A percentile compares a stretch with the other conserved stretches of the same genome.
Conservation (phyloP, 208 protist species). For the Tritrichomonas foetus region DNA sequence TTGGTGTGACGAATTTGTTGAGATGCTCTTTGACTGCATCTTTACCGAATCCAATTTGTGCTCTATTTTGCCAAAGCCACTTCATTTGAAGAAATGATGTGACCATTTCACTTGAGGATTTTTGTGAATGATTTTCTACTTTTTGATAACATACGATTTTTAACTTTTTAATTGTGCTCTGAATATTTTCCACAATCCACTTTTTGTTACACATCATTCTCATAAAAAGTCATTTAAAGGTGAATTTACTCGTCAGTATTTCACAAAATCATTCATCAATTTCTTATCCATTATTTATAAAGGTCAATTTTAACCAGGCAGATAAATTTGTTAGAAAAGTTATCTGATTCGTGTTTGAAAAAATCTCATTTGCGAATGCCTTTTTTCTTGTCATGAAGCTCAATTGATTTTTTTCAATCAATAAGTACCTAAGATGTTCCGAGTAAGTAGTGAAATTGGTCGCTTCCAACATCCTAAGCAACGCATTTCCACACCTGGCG, state of each 20-base stretch:
- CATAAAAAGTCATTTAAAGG: not conserved
- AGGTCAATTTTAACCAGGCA: not conserved
- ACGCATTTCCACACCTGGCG: no score
- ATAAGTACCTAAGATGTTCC: no score
- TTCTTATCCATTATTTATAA: not conserved
- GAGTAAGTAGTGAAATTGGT: no score
- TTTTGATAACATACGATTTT: not conserved
- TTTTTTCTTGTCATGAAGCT: no score
- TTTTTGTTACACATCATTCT: not conserved
- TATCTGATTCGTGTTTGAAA: no score
- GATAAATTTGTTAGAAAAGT: no score
- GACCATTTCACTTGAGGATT: not conserved
- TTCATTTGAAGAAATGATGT: conserved; percentile 24
- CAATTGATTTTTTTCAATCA: no score
- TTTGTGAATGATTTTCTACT: not conserved
- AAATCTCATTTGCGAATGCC: no score
- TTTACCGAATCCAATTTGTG: not conserved
- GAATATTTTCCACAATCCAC: not conserved
- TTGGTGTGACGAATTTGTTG: not conserved
- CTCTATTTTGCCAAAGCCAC: not conserved
- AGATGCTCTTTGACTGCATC: not conserved
- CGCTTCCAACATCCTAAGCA: no score
- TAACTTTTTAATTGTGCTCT: not conserved
- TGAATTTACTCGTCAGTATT: not conserved
- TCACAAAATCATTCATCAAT: not conserved